These are phyloP conservation scores for Paramarasmius palmivorus DNA, from an alignment of 1,284 basidiomycete genomes.

Conservation along the genomic window DNA sequence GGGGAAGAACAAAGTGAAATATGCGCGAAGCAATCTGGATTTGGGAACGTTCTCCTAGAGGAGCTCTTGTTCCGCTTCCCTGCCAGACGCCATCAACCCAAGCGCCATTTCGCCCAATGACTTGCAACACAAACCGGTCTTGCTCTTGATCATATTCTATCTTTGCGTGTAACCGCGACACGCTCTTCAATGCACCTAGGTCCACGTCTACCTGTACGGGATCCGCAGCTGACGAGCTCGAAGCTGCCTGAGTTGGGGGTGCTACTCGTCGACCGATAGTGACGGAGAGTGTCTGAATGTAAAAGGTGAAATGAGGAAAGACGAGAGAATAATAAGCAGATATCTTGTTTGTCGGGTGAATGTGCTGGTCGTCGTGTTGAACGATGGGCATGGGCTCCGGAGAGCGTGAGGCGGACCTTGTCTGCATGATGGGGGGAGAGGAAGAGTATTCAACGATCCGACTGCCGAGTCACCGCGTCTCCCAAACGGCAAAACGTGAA, in stretches of 20 bases:
- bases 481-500: background rate
- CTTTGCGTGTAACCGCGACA: slow-evolving; percentile 93
- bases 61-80: slow-evolving; percentile 82
- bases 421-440: slow-evolving; percentile 10
- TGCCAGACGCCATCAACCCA: slow-evolving; percentile 98
- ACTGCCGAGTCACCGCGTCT: background rate
- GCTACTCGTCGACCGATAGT: slow-evolving; percentile 76
- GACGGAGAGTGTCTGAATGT: slow-evolving; percentile 80
- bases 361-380: slow-evolving; percentile 30
- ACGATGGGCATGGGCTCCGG: slow-evolving; percentile 1
- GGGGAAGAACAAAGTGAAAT: slow-evolving; percentile 94
- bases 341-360: slow-evolving; percentile 59
- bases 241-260: slow-evolving; percentile 41
- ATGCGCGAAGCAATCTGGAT: slow-evolving; percentile 98
- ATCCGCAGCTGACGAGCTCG: slow-evolving; percentile 65
- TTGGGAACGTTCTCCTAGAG: slow-evolving; percentile 85
- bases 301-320: slow-evolving; percentile 89
- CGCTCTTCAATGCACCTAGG: slow-evolving; percentile 94
- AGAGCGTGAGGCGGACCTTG: slow-evolving; percentile 10
- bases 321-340: slow-evolving; percentile 92
- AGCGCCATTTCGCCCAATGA: slow-evolving; percentile 93
- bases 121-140: slow-evolving; percentile 88
- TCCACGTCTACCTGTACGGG: slow-evolving; percentile 85
- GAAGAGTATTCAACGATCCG: background rate
- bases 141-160: slow-evolving; percentile 90